phyloP scores from a whole-genome alignment of 106 monocot species.

The Xerophyta viscosa region DNA sequence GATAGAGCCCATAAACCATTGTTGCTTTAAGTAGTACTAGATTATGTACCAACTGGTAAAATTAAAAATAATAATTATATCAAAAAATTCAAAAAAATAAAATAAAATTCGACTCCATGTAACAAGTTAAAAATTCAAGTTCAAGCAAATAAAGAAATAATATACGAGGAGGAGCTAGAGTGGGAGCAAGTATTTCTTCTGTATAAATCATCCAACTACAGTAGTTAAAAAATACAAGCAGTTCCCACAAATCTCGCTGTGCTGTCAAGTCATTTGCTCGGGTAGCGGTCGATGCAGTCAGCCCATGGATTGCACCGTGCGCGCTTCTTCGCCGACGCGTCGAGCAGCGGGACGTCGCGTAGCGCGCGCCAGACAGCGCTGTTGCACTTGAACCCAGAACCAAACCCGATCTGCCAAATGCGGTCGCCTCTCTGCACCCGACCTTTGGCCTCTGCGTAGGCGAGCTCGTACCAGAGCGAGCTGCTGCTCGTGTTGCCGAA shows the following conservation, averaged over 20 bases:
- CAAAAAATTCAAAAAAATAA: no score
- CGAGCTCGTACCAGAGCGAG: constrained; percentile 36
- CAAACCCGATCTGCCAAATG: constrained; percentile 8
- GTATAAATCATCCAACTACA: no score
- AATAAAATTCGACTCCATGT: no score
- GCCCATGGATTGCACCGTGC: constrained; percentile 7
- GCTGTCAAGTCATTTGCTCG: neutral
- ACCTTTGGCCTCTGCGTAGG: constrained; percentile 10
- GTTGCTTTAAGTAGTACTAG: no score
- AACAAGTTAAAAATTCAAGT: no score
- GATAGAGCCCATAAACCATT: no score
- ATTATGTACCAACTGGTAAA: no score
- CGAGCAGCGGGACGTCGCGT: neutral
- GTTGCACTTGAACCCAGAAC: constrained; percentile 11
- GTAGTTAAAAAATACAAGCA: neutral
- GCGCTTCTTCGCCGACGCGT: neutral
- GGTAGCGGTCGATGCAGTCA: constrained; percentile 4
- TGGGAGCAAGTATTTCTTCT: no score
- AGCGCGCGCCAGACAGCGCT: constrained; percentile 7
- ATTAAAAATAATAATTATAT: no score
- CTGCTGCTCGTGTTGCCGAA: constrained; percentile 34
- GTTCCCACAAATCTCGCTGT: neutral
- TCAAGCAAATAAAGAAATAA: no score
- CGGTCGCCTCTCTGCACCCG: constrained; percentile 1
- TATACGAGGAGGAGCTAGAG: no score